Base-by-base conservation (phyloP, 768 basidiomycete genomes). In the Xanthoconium stramineum region DNA sequence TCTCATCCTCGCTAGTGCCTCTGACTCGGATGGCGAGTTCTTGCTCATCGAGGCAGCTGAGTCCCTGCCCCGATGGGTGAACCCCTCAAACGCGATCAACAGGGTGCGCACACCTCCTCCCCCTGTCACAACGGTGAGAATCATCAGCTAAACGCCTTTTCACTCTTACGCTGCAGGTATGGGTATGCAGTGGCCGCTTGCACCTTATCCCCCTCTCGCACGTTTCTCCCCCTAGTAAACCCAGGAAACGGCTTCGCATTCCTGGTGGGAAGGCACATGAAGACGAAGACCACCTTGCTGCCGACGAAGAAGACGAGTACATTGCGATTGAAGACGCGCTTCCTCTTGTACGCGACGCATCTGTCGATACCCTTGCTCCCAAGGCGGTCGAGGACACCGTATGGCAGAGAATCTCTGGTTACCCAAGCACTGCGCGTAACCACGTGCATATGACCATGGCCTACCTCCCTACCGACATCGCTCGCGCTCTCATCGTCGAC, bases 11-110 rank as follows among this genome's bases (percentile, higher is more conserved):
- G 0, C 24, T 6, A 71, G 70, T 19, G 81, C 88, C 13, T 85
- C 82, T 56, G 97, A 99, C 74, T 88, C 89, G 6, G 96, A 98
- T 71, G 97, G 97, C 29, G 92, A 98, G 64, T 98, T 98, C 67
- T 74, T 98, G 44, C 79, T 99, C 53, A 98, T 98, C 57, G 97
- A 99, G 74, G 96, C 94, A 5, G 97, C 97, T 20, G 89, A 97
- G 50, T 80, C 77, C 30, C 75, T 99, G 14, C 96, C 96, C 15
- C 74, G 78, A 6, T 98, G 96, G 97, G 86, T 97, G 45, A 89
- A 87, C 30, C 97, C 96, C 14, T 78, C 85, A 35, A 98, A 96
- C 69, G 85, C 93, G 47, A 85, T 88, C 71, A 96, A 98, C 75
- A 86, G 97, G 78, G 94, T 95, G 75, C 76, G 91, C 78, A 63